Evolutionary conservation across 1,284 basidiomycete genomes (phyloP).

Genomic region (Takashimella tepidaria): DNA sequence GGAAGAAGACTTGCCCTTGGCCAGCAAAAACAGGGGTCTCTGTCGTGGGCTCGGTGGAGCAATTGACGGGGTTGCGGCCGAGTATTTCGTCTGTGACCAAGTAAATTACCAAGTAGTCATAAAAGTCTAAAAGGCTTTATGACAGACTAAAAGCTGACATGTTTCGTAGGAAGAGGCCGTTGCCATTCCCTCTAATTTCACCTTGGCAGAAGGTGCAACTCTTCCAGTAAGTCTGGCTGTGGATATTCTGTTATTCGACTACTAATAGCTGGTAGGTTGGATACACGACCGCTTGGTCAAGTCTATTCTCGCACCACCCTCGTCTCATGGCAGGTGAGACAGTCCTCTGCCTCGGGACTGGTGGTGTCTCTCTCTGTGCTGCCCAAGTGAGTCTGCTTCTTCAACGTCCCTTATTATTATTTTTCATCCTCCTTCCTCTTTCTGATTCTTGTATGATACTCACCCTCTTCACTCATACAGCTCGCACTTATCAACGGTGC

Average conservation of each 20-base stretch:
- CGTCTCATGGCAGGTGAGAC: slow-evolving; percentile 45
- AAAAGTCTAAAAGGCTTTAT: neutral
- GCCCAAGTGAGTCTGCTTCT: slow-evolving; percentile 36
- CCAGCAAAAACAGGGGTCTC: too few species aligned
- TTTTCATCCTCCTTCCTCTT: too few species aligned
- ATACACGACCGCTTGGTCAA: slow-evolving; percentile 48
- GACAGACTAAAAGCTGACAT: neutral
- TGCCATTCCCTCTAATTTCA: slow-evolving; percentile 42
- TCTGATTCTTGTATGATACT: neutral
- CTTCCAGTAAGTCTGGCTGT: slow-evolving; percentile 27
- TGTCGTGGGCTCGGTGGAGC: slow-evolving; percentile 44
- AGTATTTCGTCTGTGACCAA: slow-evolving; percentile 33
- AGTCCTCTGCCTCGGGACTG: slow-evolving; percentile 48
- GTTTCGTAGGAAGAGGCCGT: slow-evolving; percentile 29
- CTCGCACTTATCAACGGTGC: slow-evolving; percentile 43
- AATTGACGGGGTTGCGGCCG: slow-evolving; percentile 44
- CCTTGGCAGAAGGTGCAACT: slow-evolving; percentile 43
- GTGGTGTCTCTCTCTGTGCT: slow-evolving; percentile 49
- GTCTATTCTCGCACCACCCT: slow-evolving; percentile 45
- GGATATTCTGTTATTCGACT: too few species aligned
- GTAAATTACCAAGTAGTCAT: too few species aligned
- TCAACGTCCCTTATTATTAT: too few species aligned
- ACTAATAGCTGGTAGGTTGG: slow-evolving; percentile 13
- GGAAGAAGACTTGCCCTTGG: slow-evolving; percentile 38
- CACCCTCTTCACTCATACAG: slow-evolving; percentile 7